Evolutionary conservation across 192 early-diverging fungal species (phyloP).

Genomic region (Umbelopsis sp.): DNA sequence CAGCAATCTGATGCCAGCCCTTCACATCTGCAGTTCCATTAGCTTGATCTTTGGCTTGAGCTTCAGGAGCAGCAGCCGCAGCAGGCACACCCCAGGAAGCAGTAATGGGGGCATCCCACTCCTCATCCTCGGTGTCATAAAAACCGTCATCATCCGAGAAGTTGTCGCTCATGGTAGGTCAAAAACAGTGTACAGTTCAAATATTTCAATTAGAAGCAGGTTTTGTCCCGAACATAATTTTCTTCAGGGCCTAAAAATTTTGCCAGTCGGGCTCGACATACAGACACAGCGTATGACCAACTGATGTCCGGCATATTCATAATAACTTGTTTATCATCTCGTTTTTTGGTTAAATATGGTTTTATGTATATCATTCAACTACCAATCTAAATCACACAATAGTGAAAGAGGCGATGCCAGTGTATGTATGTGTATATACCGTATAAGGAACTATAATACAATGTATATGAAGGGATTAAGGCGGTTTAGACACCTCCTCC

Average conservation of each 20-base stretch:
- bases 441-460: conserved; percentile 15
- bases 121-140: conserved; percentile 7
- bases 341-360: too few species aligned
- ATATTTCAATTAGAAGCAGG: neutral
- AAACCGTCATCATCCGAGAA: neutral
- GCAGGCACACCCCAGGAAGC: neutral
- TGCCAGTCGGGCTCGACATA: too few species aligned
- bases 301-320: too few species aligned
- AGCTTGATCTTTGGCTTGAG: neutral
- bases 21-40: neutral
- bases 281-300: too few species aligned
- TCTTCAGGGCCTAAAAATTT: too few species aligned
- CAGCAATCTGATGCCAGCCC: conserved; percentile 28
- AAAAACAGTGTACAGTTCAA: neutral
- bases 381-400: neutral
- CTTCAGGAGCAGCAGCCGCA: neutral
- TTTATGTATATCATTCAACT: too few species aligned
- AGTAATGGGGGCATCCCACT: conserved; percentile 9
- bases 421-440: too few species aligned
- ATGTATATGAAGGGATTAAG: neutral
- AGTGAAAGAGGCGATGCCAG: too few species aligned
- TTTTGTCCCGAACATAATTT: too few species aligned
- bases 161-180: neutral
- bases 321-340: too few species aligned
- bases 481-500: conserved; percentile 50